These are phyloP conservation scores for Herpomyces periplanetae DNA, from an alignment of 2,329 filamentous ascomycete genomes.

Conservation along the genomic window DNA sequence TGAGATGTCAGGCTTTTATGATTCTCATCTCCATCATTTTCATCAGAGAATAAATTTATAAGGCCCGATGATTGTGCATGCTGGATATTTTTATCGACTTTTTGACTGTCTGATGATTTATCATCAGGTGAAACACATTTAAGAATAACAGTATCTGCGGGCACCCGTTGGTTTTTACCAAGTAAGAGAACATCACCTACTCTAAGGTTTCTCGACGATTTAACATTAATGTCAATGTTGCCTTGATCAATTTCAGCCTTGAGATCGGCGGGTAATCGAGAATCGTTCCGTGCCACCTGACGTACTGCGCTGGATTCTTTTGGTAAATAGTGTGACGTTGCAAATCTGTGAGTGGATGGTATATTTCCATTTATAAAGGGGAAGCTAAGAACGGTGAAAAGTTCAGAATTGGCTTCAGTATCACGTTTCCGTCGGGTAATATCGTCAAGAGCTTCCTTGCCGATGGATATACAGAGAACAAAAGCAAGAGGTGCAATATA, in stretches of 20 bases:
- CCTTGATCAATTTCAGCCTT: too few species aligned
- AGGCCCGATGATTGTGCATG: slow-evolving; percentile 4
- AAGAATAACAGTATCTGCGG: slow-evolving; percentile 67
- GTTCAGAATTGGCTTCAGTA: slow-evolving; percentile 70
- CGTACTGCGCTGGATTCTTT: too few species aligned
- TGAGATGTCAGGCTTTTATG: too few species aligned
- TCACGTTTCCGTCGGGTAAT: slow-evolving; percentile 51
- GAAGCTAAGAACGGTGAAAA: slow-evolving; percentile 38
- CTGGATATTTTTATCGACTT: slow-evolving; percentile 1
- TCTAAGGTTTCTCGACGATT: slow-evolving; percentile 51
- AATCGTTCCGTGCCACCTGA: too few species aligned
- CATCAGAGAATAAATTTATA: slow-evolving; percentile 3
- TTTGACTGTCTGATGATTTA: too few species aligned
- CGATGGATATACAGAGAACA: slow-evolving; percentile 60
- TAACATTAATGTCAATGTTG: too few species aligned
- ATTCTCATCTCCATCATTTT: slow-evolving; percentile 6
- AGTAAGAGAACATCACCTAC: slow-evolving; percentile 88
- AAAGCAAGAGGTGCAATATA: slow-evolving; percentile 75
- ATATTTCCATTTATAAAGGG: too few species aligned
- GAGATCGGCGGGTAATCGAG: too few species aligned
- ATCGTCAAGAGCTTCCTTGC: slow-evolving; percentile 83
- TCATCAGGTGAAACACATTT: slow-evolving; percentile 47
- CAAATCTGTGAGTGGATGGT: too few species aligned
- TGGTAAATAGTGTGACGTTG: too few species aligned
- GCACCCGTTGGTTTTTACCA: slow-evolving; percentile 60